These are phyloP conservation scores for Leccinum griseonigrum DNA, from an alignment of 1,284 basidiomycete genomes.

Conservation along the genomic window DNA sequence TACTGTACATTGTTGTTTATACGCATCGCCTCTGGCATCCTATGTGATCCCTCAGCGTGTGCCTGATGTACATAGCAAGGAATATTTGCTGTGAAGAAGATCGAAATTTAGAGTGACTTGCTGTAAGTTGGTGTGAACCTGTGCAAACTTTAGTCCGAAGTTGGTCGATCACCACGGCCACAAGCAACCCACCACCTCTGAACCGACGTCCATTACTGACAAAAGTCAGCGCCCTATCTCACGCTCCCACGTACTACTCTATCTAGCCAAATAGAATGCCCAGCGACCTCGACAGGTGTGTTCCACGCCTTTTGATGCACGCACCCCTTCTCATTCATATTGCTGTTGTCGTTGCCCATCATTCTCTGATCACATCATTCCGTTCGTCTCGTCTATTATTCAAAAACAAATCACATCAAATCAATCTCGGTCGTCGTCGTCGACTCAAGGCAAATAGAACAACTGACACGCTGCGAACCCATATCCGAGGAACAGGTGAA, in stretches of 20 bases:
- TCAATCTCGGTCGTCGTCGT: background rate
- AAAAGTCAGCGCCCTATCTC: slow-evolving; percentile 32
- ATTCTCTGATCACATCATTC: slow-evolving; percentile 11
- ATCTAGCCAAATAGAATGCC: slow-evolving; percentile 35
- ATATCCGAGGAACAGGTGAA: slow-evolving; percentile 94
- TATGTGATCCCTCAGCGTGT: slow-evolving; percentile 13
- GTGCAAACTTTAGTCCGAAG: slow-evolving; percentile 1
- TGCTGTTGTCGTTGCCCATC: slow-evolving; percentile 15
- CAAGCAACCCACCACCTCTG: slow-evolving; percentile 17
- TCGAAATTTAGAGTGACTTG: slow-evolving; percentile 3
- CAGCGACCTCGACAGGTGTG: slow-evolving; percentile 50
- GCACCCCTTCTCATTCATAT: slow-evolving; percentile 20
- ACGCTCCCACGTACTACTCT: background rate
- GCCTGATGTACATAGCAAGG: slow-evolving; percentile 24
- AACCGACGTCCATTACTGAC: slow-evolving; percentile 18
- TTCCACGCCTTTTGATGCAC: slow-evolving; percentile 32
- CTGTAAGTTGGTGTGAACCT: slow-evolving; percentile 3
- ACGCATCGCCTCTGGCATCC: slow-evolving; percentile 13
- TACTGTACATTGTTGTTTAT: slow-evolving; percentile 37
- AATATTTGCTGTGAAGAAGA: slow-evolving; percentile 3
- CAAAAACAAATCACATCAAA: background rate
- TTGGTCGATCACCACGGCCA: slow-evolving; percentile 19
- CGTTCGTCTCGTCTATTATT: background rate
- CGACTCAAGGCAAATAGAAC: slow-evolving; percentile 73
- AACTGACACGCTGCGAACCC: slow-evolving; percentile 87